Evolutionary conservation across 495 filamentous ascomycete genomes (phyloP), one percentile per base, ranked within the genome.

Genomic region (Daldinia bambusicola): DNA sequence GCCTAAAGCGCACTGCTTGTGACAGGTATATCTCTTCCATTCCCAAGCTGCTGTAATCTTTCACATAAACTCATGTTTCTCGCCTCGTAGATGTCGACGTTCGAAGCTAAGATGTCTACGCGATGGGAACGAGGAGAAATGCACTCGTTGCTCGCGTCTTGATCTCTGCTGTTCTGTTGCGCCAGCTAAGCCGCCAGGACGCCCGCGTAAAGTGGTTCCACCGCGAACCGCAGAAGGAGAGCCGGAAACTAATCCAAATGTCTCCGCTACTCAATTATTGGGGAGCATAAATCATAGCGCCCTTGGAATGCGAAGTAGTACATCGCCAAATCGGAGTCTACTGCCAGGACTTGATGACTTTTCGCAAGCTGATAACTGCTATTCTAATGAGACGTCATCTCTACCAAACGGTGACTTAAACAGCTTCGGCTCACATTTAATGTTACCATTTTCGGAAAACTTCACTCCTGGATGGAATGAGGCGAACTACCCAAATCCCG

Each of bases 1-100:
- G 70, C 43, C 26, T 72, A 36, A 65, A 65, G 50, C 70, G 70
- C 6, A 72, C 70, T 1, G 70, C 70, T 10, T 72, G 70, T 64
- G 65, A 72, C 34, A 55, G 70, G 70, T 72, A 72, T 53, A 68
- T 32, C 55, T 30, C 2, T 18, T 16, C 6, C 6, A 16, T 22
- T 16, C 14, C 12, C 2, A 31, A 60, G 2, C 34, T 50, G 61
- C 56, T 51, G 57, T 40, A 45, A 48, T 10, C 2, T 48, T 8
- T 22, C 7, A 12, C 10, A 22, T 48, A 4, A 22, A 22, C 43
- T 48, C 9, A 48, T 9, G 22, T 48, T 12, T 20, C n/a, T 41
- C n/a, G 31, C 10, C 6, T 53, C 16, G 26, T 53, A 70, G 62
- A 48, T 69, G 71, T 45, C 71, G 66, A 8, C 56, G 63, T 13